Evolutionary conservation across 208 protist species (phyloP), one percentile per base, ranked within the genome.

Genomic region (Phytomonas sp.): DNA sequence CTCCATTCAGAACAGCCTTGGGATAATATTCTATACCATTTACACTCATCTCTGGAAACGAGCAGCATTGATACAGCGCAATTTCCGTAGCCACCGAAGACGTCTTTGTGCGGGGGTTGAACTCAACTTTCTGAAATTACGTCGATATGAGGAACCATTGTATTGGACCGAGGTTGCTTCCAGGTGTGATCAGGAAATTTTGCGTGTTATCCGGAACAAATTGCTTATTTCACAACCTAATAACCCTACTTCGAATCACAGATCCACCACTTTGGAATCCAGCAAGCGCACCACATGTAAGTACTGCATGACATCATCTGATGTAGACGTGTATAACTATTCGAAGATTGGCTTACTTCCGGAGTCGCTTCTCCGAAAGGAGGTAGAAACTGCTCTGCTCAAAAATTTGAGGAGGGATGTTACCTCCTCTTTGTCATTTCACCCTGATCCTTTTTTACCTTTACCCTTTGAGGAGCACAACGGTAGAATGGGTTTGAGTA

Each of bases 71-170:
- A 80, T 91, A 29, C 88, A 93, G 76, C 75, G 78, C 6, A 66
- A 70, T 3, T 89, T 75, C 62, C 75, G 83, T 0, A 69, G 72
- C 14, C 78, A 88, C 70, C 72, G 36, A 12, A 40, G 29, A 4
- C 60, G 60, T 30, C 49, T 93, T 56, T 72, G 80, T 40, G 85
- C 83, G 0, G 72, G 70, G 23, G 81, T 89, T 49, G 77, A 84
- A 67, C 63, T 93, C 32, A 93, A 93, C 69, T 82, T 75, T 42
- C 76, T 72, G 11, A 78, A 83, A 30, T 31, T 92, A 45, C 81
- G 84, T 29, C 60, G 74, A 2, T 37, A 76, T 29, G 75, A 80
- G 19, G 83, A 91, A 70, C n/a, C 69, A 59, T 59, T 60, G 40
- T 93, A 93, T 77, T 90, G 83, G 81, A 66, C 62, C 0, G 40